Base-by-base conservation (phyloP, 192 early-diverging fungal species). In the Coemansia biformis region DNA sequence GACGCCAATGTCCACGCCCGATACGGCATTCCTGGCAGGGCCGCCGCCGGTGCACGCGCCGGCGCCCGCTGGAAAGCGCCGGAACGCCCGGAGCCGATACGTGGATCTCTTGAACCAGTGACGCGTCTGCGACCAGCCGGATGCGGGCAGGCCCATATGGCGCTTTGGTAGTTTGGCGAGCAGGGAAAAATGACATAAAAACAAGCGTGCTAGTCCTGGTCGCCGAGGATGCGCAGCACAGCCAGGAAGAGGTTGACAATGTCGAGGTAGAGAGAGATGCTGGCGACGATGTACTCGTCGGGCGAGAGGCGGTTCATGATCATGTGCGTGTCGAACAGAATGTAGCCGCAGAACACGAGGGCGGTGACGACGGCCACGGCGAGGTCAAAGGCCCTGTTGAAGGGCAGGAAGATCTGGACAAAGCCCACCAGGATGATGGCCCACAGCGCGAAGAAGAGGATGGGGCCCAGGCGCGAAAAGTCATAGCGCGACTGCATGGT, bases 271-370 rank as follows among this genome's bases (percentile, higher is more conserved):
- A 90, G 67, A 29, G 70, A 72, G 26, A 83, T 47, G 23, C 81
- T 64, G 18, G 80, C 84, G 36, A 79, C 43, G 14, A 89, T 79
- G 41, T 85, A 88, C 29, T 87, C 85, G 40, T 90, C 88, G n/a
- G 81, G 82, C 14, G 75, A 79, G 18, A 83, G 51, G n/a, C 79
- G 66, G 52, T 79, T 71, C 67, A 87, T 83, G 19, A 90, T 77
- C 53, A 70, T 57, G 37, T 80, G 78, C 3, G 88, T 90, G 59
- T 90, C 88, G 39, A 78, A 84, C 34, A 88, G 57, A 46, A 90
- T 85, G 74, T 85, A 90, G 12, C 83, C 85, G 44, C 79, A 83
- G 75, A 90, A 90, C 18, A 90, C 48, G 15, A 90, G 46, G 1
- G 84, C 86, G 1, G 64, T 76, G 13, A 71, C 52, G 9, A 80